Base-by-base conservation (phyloP, 2,329 filamentous ascomycete genomes). In the Neopestalotiopsis clavispora region DNA sequence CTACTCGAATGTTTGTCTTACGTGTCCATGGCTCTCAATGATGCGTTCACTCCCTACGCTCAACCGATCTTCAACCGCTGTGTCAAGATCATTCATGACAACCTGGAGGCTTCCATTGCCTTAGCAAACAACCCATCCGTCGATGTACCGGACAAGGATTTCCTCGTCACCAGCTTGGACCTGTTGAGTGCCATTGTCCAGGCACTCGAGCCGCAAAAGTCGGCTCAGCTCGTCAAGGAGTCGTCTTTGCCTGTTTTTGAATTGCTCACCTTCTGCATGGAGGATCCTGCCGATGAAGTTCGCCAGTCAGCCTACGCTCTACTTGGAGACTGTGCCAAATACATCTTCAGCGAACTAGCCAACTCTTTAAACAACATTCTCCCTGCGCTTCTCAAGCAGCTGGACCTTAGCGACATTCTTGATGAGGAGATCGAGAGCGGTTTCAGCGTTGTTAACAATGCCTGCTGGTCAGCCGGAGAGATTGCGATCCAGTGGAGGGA, bases 1-100 rank as follows among this genome's bases (percentile, higher is more conserved):
- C 84, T 99, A 62, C 86, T 98, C n/a, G 96, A 98, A 80, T 99
- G 96, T 77, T 87, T 99, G 58, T 97, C 96, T 0, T 99, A 97
- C 77, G 92, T 99, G 57, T 93, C 95, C 64, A 92, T 93, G 75
- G 94, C 96, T 2, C 90, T 99, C 57, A 92, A 93, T 40, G 87
- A 91, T 73, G 86, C 88, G 1, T 99, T 99, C 77, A 87, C 93
- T 4, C 93, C 93, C 4, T 99, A 95, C 77, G 94, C 96, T 0
- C 86, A 89, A 69, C 92, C 94, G 5, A 94, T 99, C 67, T 99
- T 98, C 83, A 84, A 87, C 67, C 90, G 96, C 72, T 98, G 95
- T 78, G 91, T 95, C 77, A 92, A 91, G 80, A 95, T 99, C 75
- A 96, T 99, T 74, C 94, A 97, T 78, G 88, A 91, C 75, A 98